Conservation (phyloP, 2,329 filamentous ascomycete species). For the Colletotrichum tanaceti region DNA sequence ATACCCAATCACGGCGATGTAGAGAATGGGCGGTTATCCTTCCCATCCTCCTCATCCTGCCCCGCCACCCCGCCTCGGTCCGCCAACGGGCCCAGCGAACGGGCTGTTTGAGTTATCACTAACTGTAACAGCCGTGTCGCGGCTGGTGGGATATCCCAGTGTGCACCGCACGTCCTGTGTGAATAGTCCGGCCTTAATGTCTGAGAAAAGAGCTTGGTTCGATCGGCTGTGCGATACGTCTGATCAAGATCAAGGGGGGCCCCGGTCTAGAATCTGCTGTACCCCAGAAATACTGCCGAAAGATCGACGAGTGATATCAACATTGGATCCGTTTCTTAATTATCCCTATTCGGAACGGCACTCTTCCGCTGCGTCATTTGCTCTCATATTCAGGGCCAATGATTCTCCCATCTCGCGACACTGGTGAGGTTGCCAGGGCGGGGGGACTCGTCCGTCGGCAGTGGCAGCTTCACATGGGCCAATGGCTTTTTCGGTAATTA, state of each 20-base stretch:
- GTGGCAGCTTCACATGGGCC: too few relatives aligned
- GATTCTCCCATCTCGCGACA: background rate
- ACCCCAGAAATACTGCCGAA: background rate
- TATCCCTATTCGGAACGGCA: conserved; percentile 15
- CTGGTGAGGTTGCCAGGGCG: background rate
- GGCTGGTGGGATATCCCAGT: conserved; percentile 10
- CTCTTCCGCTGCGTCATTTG: conserved; percentile 15
- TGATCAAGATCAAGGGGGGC: background rate
- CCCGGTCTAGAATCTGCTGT: background rate
- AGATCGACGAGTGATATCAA: conserved; percentile 19
- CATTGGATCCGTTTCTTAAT: conserved; percentile 9
- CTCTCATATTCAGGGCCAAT: conserved; percentile 9
- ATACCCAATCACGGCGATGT: conserved; percentile 5
- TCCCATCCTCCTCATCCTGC: background rate
- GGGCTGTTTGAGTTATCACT: conserved; percentile 30
- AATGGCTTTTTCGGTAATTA: background rate
- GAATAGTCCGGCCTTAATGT: background rate
- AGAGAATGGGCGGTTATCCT: background rate
- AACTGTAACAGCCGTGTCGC: conserved; percentile 40
- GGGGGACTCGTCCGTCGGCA: background rate
- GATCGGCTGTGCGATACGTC: background rate
- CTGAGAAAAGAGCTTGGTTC: conserved; percentile 4
- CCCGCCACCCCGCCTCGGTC: background rate
- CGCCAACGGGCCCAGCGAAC: background rate
- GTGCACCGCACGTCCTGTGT: conserved; percentile 28